Evolutionary conservation across 2,329 filamentous ascomycete genomes (phyloP).

Genomic region (Trichoderma koningii): DNA sequence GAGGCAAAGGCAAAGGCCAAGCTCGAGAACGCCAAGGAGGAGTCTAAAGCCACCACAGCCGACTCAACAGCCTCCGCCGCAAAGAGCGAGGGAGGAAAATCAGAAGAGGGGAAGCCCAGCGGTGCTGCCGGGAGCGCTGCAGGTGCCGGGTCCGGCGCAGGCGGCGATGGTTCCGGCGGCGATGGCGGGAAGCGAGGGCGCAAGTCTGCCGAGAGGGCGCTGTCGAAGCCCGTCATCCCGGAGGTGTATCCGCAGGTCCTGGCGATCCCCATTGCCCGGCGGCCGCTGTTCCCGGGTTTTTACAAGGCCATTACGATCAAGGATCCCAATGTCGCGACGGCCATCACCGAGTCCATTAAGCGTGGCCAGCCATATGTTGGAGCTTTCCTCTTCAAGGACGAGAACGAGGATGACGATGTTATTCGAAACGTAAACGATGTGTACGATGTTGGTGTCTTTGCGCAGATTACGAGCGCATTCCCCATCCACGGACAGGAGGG

Average conservation of each 20-base stretch:
- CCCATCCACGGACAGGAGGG: slow-evolving; percentile 84
- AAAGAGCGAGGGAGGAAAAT: slow-evolving; percentile 45
- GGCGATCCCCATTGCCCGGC: slow-evolving; percentile 91
- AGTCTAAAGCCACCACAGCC: slow-evolving; percentile 48
- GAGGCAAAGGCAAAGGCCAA: slow-evolving; percentile 58
- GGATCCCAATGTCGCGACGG: slow-evolving; percentile 85
- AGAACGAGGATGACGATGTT: slow-evolving; percentile 88
- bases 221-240: slow-evolving; percentile 86
- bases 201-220: slow-evolving; percentile 70
- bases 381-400: slow-evolving; percentile 95
- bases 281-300: slow-evolving; percentile 94
- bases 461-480: slow-evolving; percentile 95
- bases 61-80: slow-evolving; percentile 43
- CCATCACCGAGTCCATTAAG: slow-evolving; percentile 96
- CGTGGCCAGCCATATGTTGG: slow-evolving; percentile 96
- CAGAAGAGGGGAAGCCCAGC: slow-evolving; percentile 55
- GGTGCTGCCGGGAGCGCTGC: slow-evolving; percentile 52
- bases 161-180: slow-evolving; percentile 57
- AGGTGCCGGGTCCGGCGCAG: slow-evolving; percentile 51
- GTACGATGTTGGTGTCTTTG: slow-evolving; percentile 94
- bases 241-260: slow-evolving; percentile 97
- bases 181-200: slow-evolving; percentile 71
- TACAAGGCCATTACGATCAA: slow-evolving; percentile 98
- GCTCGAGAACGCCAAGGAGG: slow-evolving; percentile 51
- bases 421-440: slow-evolving; percentile 91